A percentile compares a stretch with the other conserved stretches of the same genome.
Conservation (phyloP, 179 eudicot genomes). For the Silene coronaria region DNA sequence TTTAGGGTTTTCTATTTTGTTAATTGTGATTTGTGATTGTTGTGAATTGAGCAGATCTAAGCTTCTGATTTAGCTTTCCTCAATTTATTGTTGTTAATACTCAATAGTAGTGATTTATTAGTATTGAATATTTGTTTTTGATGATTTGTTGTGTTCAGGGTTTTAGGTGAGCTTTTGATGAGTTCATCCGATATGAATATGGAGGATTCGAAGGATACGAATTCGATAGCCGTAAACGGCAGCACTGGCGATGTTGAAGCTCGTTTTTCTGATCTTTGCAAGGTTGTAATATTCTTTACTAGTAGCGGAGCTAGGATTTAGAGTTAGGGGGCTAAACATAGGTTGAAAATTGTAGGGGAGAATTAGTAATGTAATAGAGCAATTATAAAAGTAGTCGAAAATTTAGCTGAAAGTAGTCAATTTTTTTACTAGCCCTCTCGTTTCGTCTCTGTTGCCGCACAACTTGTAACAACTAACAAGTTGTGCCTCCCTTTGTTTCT, state of each 20-base stretch:
- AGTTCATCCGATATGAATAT: slow-evolving; percentile 21
- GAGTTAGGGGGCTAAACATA: too few species aligned
- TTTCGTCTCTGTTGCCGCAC: too few species aligned
- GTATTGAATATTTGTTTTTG: neutral
- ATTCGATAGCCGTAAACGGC: neutral
- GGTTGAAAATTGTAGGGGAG: too few species aligned
- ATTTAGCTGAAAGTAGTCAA: too few species aligned
- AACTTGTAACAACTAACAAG: too few species aligned
- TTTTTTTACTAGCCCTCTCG: too few species aligned
- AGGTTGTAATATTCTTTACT: slow-evolving; percentile 20
- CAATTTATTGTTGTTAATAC: neutral
- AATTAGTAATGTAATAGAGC: too few species aligned
- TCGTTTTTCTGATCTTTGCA: slow-evolving; percentile 36
- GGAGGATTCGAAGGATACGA: slow-evolving; percentile 29
- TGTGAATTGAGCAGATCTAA: slow-evolving; percentile 8
- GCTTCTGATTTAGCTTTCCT: neutral
- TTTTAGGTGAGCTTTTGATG: slow-evolving; percentile 15
- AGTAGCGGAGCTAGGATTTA: neutral
- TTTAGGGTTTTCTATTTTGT: slow-evolving; percentile 1
- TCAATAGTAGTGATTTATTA: neutral
- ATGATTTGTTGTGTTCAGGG: neutral
- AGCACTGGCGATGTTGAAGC: slow-evolving; percentile 27
- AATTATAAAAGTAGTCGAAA: too few species aligned
- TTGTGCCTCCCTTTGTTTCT: too few species aligned
- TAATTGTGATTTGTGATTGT: neutral